Evolutionary conservation across 148 eudicot genomes (phyloP), one percentile per base, ranked within the genome.

Genomic region (Polygonum maritimum): DNA sequence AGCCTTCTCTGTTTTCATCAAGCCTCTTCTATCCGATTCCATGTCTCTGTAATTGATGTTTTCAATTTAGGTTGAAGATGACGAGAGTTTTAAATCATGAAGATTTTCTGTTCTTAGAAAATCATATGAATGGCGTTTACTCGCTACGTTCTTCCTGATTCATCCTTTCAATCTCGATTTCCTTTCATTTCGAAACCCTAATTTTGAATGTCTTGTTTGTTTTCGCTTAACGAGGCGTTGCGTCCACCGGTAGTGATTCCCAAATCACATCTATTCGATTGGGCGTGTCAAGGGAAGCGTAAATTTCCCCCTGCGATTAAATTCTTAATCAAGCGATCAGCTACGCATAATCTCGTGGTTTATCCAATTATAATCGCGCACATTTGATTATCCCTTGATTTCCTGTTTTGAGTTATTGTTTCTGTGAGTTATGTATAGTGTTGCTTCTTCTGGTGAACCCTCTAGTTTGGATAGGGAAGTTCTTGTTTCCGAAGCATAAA

Each of bases 101-200:
- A 44, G 71, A 67, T 67, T 67, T 67, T 60, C 31, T 26, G 31
- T 26, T 26, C 21, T 2, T 36, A 16, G 10, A 15, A 67, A 67
- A 36, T 67, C 71, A 14, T 2, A 36, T 67, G 71, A 67, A 15
- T 67, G 71, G 71, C 71, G 71, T 67, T 67, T 67, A 4, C 36
- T 35, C 71, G 71, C 71, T 67, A 67, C 71, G 71, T 67, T 67
- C 71, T 67, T 67, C 44, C 71, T 67, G 71, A 67, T 67, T 67
- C 71, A 67, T 67, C 40, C 71, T 67, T 21, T 21, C 4, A 41
- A 62, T 62, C 39, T 44, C 0, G 9, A 44, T 44, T 6, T 7
- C 0, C 47, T 44, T 41, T 41, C 45, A 41, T 5, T 41, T 41
- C 45, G 45, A 41, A 41, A 6, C 45, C 45, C 45, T 41, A 41